Conservation (phyloP, 75 land plant genomes). For the Gnetum montanum region DNA sequence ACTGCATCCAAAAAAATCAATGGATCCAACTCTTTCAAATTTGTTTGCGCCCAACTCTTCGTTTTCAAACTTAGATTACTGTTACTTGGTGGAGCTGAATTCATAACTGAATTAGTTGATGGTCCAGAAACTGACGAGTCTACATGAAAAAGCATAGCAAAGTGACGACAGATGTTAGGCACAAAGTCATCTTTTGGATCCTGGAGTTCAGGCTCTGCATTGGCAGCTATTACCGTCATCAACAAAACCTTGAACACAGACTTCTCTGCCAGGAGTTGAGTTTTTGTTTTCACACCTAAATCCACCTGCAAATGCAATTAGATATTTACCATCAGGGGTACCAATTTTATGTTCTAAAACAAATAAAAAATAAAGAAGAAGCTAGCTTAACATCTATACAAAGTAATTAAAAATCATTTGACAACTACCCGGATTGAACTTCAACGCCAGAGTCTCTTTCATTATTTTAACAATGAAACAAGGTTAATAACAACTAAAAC, state of each 20-base stretch:
- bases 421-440: neutral
- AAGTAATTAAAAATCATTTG: neutral
- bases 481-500: too few species aligned
- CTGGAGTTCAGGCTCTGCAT: conserved; percentile 69
- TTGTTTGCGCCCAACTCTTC: conserved; percentile 31
- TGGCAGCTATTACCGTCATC: conserved; percentile 83
- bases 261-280: conserved; percentile 95
- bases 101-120: conserved; percentile 17
- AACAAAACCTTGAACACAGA: conserved; percentile 89
- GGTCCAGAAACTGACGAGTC: conserved; percentile 36
- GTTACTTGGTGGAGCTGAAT: conserved; percentile 25
- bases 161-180: conserved; percentile 81
- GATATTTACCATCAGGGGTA: neutral
- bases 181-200: conserved; percentile 91
- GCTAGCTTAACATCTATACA: neutral
- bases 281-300: conserved; percentile 97
- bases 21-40: conserved; percentile 93
- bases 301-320: conserved; percentile 58
- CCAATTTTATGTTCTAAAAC: neutral
- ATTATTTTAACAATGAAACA: too few species aligned
- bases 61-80: conserved; percentile 28
- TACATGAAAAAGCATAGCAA: conserved; percentile 96
- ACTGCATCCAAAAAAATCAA: conserved; percentile 92
- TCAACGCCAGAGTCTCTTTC: neutral
- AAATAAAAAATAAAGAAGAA: neutral